These are phyloP conservation scores for Pseudozyma thailandica DNA, from an alignment of 1,284 basidiomycete genomes.

Conservation along the genomic window DNA sequence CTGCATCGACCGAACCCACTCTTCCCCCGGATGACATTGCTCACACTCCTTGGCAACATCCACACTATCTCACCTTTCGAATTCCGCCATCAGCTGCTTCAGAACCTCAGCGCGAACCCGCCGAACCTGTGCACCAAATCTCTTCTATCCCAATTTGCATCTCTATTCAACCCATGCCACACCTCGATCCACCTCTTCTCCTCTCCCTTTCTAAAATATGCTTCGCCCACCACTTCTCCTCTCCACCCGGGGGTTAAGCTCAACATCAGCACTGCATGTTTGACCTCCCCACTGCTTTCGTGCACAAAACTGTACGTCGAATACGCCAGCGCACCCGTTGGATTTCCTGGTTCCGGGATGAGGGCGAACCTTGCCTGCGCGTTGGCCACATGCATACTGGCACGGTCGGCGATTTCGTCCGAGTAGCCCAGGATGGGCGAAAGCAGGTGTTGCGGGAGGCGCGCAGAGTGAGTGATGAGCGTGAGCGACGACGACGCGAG, in stretches of 20 bases:
- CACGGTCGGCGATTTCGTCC: background rate
- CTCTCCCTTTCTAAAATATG: constrained; percentile 4
- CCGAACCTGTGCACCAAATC: background rate
- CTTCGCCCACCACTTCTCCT: constrained; percentile 9
- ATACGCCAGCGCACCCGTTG: background rate
- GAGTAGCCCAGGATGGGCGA: background rate
- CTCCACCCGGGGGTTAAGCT: background rate
- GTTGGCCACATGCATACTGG: background rate
- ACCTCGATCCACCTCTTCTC: background rate
- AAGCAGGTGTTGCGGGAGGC: background rate
- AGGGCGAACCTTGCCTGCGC: background rate
- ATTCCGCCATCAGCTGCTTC: too few relatives aligned
- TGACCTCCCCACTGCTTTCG: background rate
- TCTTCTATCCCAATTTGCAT: background rate
- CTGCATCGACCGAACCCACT: too few relatives aligned
- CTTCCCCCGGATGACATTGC: too few relatives aligned
- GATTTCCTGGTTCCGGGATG: background rate
- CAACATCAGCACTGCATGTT: constrained; percentile 4
- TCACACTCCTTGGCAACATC: too few relatives aligned
- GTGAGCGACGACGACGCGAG: background rate
- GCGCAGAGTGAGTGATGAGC: background rate
- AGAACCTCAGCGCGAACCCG: too few relatives aligned
- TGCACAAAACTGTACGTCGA: constrained; percentile 2
- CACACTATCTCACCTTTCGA: background rate
- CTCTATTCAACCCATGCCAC: background rate